Conservation (phyloP, 305 asterid genomes). For the Solanum hybrid region DNA sequence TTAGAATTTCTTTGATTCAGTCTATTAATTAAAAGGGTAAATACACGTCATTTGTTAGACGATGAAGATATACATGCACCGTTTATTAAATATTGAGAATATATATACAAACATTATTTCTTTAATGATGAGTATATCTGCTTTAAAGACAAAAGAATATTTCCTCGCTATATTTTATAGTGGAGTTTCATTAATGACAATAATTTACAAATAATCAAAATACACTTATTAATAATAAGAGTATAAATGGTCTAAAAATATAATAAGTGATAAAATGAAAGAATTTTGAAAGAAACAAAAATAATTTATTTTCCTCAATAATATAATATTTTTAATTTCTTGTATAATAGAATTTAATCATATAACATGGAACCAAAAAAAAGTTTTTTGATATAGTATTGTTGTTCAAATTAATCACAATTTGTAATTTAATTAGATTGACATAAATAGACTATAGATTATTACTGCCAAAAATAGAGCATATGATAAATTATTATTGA, state of each 20-base stretch:
- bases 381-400: neutral
- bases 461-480: neutral
- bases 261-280: neutral
- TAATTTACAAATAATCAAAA: neutral
- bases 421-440: neutral
- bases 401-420: neutral
- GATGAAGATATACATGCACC: neutral
- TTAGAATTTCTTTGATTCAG: too few relatives aligned
- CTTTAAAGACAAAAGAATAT: neutral
- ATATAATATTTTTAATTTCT: neutral
- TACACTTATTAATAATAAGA: neutral
- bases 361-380: neutral
- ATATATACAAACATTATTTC: neutral
- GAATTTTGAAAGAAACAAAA: neutral
- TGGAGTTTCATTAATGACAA: neutral
- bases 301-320: neutral
- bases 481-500: neutral
- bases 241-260: neutral
- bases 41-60: neutral
- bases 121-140: neutral
- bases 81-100: neutral
- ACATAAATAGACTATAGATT: neutral
- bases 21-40: too few relatives aligned
- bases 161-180: neutral
- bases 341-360: neutral